Evolutionary conservation across 768 basidiomycete genomes (phyloP).

Genomic region (Suillus paluster): DNA sequence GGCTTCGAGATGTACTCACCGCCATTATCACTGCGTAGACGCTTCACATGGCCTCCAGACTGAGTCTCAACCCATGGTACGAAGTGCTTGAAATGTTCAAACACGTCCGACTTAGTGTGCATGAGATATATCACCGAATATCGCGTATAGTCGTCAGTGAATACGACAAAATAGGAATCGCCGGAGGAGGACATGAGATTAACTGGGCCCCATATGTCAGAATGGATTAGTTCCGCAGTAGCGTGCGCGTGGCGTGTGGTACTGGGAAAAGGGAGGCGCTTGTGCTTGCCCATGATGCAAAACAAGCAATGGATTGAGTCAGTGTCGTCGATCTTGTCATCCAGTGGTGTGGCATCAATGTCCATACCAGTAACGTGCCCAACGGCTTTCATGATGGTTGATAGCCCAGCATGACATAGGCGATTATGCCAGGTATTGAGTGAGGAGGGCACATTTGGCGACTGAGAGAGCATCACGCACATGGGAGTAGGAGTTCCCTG

Average conservation of each 20-base stretch:
- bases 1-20: constrained; percentile 16
- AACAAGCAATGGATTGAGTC: constrained; percentile 28
- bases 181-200: neutral
- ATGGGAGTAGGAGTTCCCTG: neutral
- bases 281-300: constrained; percentile 42
- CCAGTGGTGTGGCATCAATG: no score
- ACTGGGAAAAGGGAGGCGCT: constrained; percentile 35
- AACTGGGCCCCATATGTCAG: constrained; percentile 20
- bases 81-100: neutral
- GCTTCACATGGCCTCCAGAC: constrained; percentile 8
- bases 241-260: neutral
- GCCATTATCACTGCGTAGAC: constrained; percentile 16
- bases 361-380: no score
- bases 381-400: no score
- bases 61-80: constrained; percentile 7
- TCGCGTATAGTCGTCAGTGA: constrained; percentile 7
- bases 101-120: neutral
- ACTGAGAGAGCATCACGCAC: neutral
- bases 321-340: neutral
- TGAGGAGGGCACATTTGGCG: neutral
- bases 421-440: neutral
- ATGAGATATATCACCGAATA: neutral
- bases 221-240: constrained; percentile 10
- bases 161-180: constrained; percentile 14
- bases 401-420: no score